A percentile compares a stretch with the other conserved stretches of the same genome.
phyloP scores from a whole-genome alignment of 2,329 filamentous ascomycete species.

The Paraphoma chrysanthemicola region DNA sequence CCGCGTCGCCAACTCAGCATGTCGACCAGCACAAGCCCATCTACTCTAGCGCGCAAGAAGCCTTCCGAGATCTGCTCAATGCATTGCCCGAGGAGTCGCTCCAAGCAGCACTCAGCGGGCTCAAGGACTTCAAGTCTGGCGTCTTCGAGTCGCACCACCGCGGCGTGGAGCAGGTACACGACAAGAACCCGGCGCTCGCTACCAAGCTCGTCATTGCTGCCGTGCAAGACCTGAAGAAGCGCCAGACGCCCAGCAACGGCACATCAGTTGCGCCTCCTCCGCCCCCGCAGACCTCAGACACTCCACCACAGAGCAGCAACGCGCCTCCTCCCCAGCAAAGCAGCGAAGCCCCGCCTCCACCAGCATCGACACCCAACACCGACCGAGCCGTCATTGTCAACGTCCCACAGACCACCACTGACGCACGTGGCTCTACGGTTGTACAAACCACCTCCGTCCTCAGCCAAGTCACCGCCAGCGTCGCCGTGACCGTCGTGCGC shows the following conservation, averaged over 20 bases:
- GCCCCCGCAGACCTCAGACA: conserved; percentile 5
- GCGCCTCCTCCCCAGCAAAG: conserved; percentile 7
- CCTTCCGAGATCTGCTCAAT: conserved; percentile 64
- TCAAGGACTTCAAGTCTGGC: conserved; percentile 71
- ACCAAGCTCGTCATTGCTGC: conserved; percentile 69
- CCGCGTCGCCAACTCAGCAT: conserved; percentile 27
- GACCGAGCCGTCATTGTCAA: conserved; percentile 43
- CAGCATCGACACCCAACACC: conserved; percentile 8
- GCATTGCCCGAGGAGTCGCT: conserved; percentile 66
- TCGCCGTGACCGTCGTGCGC: conserved; percentile 46
- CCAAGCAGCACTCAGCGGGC: conserved; percentile 70
- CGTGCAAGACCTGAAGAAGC: conserved; percentile 56
- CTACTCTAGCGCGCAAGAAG: conserved; percentile 46
- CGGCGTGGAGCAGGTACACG: conserved; percentile 69
- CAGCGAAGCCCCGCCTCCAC: conserved; percentile 8
- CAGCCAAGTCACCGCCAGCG: conserved; percentile 48
- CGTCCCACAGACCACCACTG: conserved; percentile 49
- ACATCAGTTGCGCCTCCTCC: conserved; percentile 18
- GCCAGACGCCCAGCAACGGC: conserved; percentile 45
- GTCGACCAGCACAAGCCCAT: conserved; percentile 20
- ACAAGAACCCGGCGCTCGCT: conserved; percentile 67
- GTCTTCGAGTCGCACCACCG: conserved; percentile 70
- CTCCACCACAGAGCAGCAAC: conserved; percentile 6
- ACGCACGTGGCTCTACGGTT: conserved; percentile 42
- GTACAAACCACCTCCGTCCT: conserved; percentile 51